These are phyloP conservation scores for Begonia fuchsioides DNA, from an alignment of 306 rosid species.

Conservation along the genomic window DNA sequence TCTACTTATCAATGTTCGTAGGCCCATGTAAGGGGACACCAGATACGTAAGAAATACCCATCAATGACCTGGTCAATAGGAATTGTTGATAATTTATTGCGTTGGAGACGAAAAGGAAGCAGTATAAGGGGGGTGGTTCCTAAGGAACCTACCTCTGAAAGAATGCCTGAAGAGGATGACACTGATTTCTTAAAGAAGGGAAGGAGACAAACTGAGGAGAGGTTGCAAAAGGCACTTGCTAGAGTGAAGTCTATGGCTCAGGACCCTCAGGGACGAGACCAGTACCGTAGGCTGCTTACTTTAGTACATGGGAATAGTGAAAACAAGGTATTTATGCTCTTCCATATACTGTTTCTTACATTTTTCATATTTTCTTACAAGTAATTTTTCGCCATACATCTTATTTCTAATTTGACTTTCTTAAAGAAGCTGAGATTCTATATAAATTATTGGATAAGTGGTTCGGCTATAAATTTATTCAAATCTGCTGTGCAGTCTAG, in stretches of 20 bases:
- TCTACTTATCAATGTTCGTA: constrained; percentile 18
- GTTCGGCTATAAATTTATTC: too few relatives aligned
- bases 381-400: too few relatives aligned
- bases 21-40: constrained; percentile 97
- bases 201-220: constrained; percentile 71
- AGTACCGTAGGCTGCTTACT: constrained; percentile 67
- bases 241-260: constrained; percentile 95
- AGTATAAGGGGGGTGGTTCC: constrained; percentile 32
- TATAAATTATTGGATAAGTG: too few relatives aligned
- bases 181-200: constrained; percentile 80
- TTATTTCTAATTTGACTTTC: too few relatives aligned
- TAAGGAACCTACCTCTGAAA: constrained; percentile 26
- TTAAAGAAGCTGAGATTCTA: too few relatives aligned
- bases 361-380: too few relatives aligned
- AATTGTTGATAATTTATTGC: constrained; percentile 64
- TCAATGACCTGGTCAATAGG: constrained; percentile 77
- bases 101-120: constrained; percentile 89
- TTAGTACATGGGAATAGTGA: constrained; percentile 65
- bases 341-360: background rate
- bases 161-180: constrained; percentile 43
- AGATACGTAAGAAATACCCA: constrained; percentile 68
- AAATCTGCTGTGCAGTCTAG: too few relatives aligned
- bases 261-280: constrained; percentile 86
- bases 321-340: constrained; percentile 43
- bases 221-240: constrained; percentile 69